Conservation (phyloP, 2,329 filamentous ascomycete species). For the Anisogramma anomala region DNA sequence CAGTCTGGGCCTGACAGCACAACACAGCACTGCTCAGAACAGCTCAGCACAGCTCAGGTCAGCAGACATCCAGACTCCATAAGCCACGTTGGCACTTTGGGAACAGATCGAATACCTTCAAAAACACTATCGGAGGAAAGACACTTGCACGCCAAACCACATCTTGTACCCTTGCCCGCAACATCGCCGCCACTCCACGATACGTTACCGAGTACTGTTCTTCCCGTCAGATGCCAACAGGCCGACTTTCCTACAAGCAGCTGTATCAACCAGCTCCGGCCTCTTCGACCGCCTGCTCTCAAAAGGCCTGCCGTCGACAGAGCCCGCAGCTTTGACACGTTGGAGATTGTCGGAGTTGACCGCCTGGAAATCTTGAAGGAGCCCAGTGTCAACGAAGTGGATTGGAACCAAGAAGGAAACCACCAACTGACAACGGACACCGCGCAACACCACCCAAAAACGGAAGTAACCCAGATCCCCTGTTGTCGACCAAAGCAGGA, state of each 20-base stretch:
- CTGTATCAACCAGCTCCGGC: too few relatives aligned
- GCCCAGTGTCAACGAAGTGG: not conserved
- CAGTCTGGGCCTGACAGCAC: not conserved
- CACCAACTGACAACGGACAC: conserved; percentile 3
- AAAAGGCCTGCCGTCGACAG: too few relatives aligned
- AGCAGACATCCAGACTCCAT: not conserved
- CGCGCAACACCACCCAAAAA: not conserved
- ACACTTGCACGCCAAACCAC: not conserved
- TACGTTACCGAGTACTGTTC: not conserved
- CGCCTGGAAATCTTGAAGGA: too few relatives aligned
- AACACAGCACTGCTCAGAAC: too few relatives aligned
- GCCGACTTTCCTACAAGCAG: not conserved
- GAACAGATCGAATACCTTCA: conserved; percentile 1
- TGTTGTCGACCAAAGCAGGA: not conserved
- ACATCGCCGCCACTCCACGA: not conserved
- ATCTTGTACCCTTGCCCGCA: conserved; percentile 6
- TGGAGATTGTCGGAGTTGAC: too few relatives aligned
- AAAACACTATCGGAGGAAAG: not conserved
- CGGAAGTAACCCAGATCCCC: conserved; percentile 3
- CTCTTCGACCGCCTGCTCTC: too few relatives aligned
- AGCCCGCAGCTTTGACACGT: too few relatives aligned
- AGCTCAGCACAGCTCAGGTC: too few relatives aligned
- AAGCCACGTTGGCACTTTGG: not conserved
- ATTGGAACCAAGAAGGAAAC: conserved; percentile 2
- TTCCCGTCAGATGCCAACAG: not conserved